Percentiles rank a stretch among this genome's conserved stretches.
Evolutionary conservation across 176 grass and related monocot genomes (phyloP).

Genomic region (Pontederia paniculata): DNA sequence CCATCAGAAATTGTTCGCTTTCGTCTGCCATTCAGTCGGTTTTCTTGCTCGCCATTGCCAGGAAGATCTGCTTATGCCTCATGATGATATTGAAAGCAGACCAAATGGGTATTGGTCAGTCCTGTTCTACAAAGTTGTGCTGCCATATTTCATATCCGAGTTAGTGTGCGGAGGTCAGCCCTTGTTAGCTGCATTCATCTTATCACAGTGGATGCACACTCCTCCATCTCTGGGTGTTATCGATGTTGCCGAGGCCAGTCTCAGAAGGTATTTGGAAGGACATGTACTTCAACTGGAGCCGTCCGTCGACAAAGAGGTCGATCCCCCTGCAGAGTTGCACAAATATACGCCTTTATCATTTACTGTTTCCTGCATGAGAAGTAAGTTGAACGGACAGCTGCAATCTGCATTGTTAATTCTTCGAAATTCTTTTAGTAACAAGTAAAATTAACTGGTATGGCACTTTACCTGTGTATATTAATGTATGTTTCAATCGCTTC

Average conservation of each 20-base stretch:
- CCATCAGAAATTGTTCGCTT: constrained; percentile 46
- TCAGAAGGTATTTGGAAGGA: constrained; percentile 49
- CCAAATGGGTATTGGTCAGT: constrained; percentile 19
- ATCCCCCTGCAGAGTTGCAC: constrained; percentile 11
- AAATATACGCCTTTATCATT: constrained; percentile 16
- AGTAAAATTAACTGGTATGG: too few species aligned
- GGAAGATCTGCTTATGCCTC: constrained; percentile 26
- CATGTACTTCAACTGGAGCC: constrained; percentile 43
- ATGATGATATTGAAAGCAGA: constrained; percentile 10
- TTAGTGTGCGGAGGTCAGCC: constrained; percentile 46
- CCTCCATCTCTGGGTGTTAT: constrained; percentile 56
- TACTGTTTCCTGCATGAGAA: constrained; percentile 35
- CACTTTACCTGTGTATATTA: too few species aligned
- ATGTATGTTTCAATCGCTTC: too few species aligned
- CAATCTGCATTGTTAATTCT: constrained; percentile 51
- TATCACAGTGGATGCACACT: constrained; percentile 88
- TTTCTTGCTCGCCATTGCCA: constrained; percentile 48
- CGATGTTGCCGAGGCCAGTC: constrained; percentile 43
- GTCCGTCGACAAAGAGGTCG: constrained; percentile 5
- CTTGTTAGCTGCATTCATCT: constrained; percentile 58
- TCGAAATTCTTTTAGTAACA: not conserved
- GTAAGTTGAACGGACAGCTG: constrained; percentile 38
- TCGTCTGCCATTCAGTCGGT: constrained; percentile 53
- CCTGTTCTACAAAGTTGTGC: constrained; percentile 41
- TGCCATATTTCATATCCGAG: constrained; percentile 75